Base-by-base conservation (phyloP, 805 yeast genomes). In the Yamadazyma takamatsuzukensis region DNA sequence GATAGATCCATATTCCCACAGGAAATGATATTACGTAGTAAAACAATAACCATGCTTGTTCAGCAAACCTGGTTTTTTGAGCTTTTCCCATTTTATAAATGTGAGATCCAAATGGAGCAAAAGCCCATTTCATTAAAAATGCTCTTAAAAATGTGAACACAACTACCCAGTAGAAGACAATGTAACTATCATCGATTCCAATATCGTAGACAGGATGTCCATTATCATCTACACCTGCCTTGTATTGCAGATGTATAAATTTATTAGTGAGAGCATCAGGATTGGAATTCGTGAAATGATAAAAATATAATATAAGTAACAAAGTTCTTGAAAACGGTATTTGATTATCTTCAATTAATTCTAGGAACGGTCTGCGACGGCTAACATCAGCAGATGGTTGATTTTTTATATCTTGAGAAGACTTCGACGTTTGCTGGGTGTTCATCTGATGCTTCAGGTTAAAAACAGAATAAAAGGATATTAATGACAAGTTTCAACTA, bases 41-140 rank as follows among this genome's bases (percentile, higher is more conserved):
- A 5, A 74, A 47, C 12, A 76, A 53, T 21, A 75, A 65, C 96
- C 96, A 88, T 31, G 86, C 79, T 64, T 87, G 96, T 58, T 87
- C 96, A 36, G 86, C 83, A 51, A 84, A 87, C 37, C 96, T 71
- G 35, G 74, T 74, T 15, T 68, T 62, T 0, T 81, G 73, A 46
- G 77, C 79, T 2, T 69, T 58, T 24, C 55, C 55, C 30, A 83
- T 76, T 15, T 72, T 62, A 29, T 64, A 52, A 6, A 33, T 36
- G 29, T 32, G 36, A 6, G 43, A 44, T 2, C 86, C 86, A 29
- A 78, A 48, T 13, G 89, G 87, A 33, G 61, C 66, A 30, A 83
- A 68, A 7, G 75, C 43, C 41, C 61, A 72, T 32, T 70, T 68
- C 79, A 85, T 80, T 21, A 74, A 44, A n/a, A 70, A 54, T 4